Evolutionary conservation across 2,329 filamentous ascomycete species (phyloP).

Genomic region (Xylaria sp.): DNA sequence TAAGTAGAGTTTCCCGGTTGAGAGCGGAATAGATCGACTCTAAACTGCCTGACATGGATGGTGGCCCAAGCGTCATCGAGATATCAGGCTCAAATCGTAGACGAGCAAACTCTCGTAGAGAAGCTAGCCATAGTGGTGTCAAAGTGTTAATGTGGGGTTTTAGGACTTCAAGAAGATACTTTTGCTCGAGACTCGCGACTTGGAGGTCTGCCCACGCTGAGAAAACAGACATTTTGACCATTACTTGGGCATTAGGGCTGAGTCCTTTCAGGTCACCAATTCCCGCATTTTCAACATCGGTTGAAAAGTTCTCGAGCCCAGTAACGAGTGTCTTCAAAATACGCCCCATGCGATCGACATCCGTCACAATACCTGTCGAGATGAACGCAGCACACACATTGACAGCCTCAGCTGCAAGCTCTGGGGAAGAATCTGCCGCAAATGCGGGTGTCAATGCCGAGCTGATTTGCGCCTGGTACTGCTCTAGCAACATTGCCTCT

Average conservation of each 20-base stretch:
- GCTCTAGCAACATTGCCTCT: conserved; percentile 95
- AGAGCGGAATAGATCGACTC: conserved; percentile 95
- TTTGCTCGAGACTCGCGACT: conserved; percentile 91
- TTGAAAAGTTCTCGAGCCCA: conserved; percentile 90
- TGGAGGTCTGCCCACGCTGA: conserved; percentile 98
- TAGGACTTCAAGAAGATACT: conserved; percentile 87
- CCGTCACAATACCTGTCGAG: conserved; percentile 94
- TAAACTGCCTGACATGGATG: conserved; percentile 82
- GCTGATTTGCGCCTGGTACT: conserved; percentile 98
- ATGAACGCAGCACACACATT: conserved; percentile 99
- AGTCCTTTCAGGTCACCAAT: conserved; percentile 94
- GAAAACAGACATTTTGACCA: conserved; percentile 98
- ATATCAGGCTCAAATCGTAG: conserved; percentile 97
- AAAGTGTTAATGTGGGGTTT: conserved; percentile 89
- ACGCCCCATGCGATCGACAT: conserved; percentile 97
- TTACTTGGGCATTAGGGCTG: conserved; percentile 95
- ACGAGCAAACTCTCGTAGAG: conserved; percentile 90
- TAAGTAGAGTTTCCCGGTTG: conserved; percentile 90
- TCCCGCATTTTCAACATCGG: conserved; percentile 79
- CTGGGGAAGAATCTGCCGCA: conserved; percentile 92
- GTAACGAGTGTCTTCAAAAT: conserved; percentile 93
- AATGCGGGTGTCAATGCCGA: conserved; percentile 97
- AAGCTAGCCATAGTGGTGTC: conserved; percentile 93
- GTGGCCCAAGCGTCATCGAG: conserved; percentile 85
- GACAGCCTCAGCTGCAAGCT: conserved; percentile 93